Percentiles rank a stretch among this genome's conserved stretches.
Evolutionary conservation across 192 early-diverging fungal species (phyloP).

Genomic region (Coemansia sp.): DNA sequence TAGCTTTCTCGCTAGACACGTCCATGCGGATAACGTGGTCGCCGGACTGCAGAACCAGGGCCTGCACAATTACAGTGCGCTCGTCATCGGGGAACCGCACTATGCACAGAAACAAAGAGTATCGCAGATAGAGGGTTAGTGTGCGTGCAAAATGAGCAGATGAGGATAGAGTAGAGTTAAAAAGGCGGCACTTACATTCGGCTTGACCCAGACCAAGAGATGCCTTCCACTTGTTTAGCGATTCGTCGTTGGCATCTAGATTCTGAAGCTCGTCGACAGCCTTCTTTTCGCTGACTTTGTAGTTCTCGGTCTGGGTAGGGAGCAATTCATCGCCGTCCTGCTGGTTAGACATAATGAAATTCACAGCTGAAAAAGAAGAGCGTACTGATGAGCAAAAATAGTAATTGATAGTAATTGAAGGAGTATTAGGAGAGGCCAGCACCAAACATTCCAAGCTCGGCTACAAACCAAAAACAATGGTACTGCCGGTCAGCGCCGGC

Average conservation of each 20-base stretch:
- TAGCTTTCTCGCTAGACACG: slow-evolving; percentile 57
- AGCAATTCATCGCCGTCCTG: slow-evolving; percentile 58
- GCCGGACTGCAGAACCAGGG: slow-evolving; percentile 38
- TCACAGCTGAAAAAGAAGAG: slow-evolving; percentile 8
- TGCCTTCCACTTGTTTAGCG: slow-evolving; percentile 96
- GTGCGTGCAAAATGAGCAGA: neutral
- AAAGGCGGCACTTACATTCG: slow-evolving; percentile 45
- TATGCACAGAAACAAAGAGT: slow-evolving; percentile 13
- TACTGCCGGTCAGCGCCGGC: neutral
- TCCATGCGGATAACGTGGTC: slow-evolving; percentile 34
- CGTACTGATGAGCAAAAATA: neutral
- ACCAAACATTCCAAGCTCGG: neutral
- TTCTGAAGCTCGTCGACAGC: slow-evolving; percentile 76
- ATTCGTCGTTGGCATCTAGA: slow-evolving; percentile 89
- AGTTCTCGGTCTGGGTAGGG: slow-evolving; percentile 76
- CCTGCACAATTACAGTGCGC: slow-evolving; percentile 53
- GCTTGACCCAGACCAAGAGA: slow-evolving; percentile 75
- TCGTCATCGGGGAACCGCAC: slow-evolving; percentile 59
- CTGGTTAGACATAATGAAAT: slow-evolving; percentile 29
- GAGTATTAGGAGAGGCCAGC: neutral
- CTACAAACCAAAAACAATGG: neutral
- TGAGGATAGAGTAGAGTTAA: neutral
- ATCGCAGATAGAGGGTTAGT: neutral
- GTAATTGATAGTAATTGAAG: neutral
- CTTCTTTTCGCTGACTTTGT: slow-evolving; percentile 93